Base-by-base conservation (phyloP, 208 protist genomes). In the Crithidia brevicula region DNA sequence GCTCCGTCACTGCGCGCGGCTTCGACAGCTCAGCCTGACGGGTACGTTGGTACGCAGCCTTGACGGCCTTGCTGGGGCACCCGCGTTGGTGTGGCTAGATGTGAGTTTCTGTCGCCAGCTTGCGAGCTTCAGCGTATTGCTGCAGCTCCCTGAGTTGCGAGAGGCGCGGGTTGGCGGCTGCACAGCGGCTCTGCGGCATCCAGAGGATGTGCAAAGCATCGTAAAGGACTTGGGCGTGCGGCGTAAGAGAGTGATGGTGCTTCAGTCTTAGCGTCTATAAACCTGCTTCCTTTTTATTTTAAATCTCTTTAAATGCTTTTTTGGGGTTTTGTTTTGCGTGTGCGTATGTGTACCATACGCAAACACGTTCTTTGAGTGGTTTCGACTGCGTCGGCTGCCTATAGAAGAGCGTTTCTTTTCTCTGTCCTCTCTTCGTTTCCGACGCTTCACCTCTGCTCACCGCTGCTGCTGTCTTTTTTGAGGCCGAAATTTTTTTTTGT, bases 41-140 rank as follows among this genome's bases (percentile, higher is more conserved):
- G 66, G 62, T 1, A 61, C 52, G 2, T 18, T 7, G 1, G 43
- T 61, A 1, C 34, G 43, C 40, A 33, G 42, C 20, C 15, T 71
- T 9, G 52, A 59, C 11, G 70, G 70, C 0, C 38, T 69, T 15
- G 36, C 43, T 5, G 46, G 38, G n/a, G 49, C 40, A 8, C 54
- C 60, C 16, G n/a, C 31, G 20, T 33, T 76, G 63, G 15, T 9
- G 43, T 36, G 27, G 23, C 70, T 70, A 10, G 70, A 70, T 34
- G 53, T 76, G 20, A 51, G 71, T 36, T 77, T 62, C 56, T 77
- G 71, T 49, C 33, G 50, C 18, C 63, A 52, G 3, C 63, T 67
- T 18, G 28, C 8, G 9, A 59, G 33, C 33, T 31, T 70, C 23
- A 22, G 7, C 22, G 51, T 33, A n/a, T 42, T 74, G 59, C 59